Percentiles rank a stretch among this genome's conserved stretches.
Conservation (phyloP, 2,329 filamentous ascomycete genomes). For the Colletotrichum acutatum region DNA sequence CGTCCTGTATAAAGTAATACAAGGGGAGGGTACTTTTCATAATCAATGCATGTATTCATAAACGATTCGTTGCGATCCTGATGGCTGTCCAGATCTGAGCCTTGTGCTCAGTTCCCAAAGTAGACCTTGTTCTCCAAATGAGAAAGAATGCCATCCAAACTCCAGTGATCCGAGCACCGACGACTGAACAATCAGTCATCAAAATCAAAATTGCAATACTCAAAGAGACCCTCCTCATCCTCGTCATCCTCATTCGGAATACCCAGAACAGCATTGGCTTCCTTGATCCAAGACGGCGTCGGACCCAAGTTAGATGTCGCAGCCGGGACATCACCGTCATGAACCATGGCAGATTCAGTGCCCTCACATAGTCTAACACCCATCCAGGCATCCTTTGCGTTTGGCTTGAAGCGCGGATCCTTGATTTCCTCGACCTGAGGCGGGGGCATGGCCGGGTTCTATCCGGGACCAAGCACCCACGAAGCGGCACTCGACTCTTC, state of each 20-base stretch:
- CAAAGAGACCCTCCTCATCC: neutral
- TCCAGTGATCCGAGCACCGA: neutral
- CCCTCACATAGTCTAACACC: neutral
- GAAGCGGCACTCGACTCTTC: neutral
- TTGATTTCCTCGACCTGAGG: neutral
- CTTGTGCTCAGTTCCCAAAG: neutral
- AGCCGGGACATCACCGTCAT: neutral
- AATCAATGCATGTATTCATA: neutral
- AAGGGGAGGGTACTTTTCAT: neutral
- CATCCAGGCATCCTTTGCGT: constrained; percentile 10
- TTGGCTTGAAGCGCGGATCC: too few relatives aligned
- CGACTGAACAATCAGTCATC: neutral
- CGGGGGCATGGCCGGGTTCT: constrained; percentile 10
- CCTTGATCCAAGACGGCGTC: constrained; percentile 6
- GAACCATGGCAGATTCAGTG: neutral
- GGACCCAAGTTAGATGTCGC: neutral
- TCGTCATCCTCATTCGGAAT: neutral
- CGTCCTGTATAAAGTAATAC: neutral
- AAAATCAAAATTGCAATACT: neutral
- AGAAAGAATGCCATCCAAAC: neutral
- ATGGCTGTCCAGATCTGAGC: neutral
- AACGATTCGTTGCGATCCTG: neutral
- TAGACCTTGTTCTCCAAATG: neutral
- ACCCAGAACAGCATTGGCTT: constrained; percentile 15
- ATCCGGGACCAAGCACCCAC: constrained; percentile 10